These are phyloP conservation scores for Pseudopyrenochaeta lycopersici DNA, from an alignment of 2,329 filamentous ascomycete genomes.

Conservation along the genomic window DNA sequence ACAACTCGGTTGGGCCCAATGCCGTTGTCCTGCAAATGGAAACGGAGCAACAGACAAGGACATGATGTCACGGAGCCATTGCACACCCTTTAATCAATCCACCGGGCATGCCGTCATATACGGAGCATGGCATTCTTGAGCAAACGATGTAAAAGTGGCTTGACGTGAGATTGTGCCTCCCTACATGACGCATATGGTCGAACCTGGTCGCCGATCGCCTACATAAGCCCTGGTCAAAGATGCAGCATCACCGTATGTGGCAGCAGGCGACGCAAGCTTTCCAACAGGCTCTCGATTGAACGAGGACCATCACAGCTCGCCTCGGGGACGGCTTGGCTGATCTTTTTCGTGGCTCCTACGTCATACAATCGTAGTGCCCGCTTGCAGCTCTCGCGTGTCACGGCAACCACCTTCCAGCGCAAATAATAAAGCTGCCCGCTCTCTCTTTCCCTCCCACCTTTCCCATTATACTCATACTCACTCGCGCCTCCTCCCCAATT, in stretches of 20 bases:
- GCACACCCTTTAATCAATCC: too few relatives aligned
- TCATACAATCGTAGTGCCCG: conserved; percentile 3
- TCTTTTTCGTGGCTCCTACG: conserved; percentile 10
- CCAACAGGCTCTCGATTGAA: conserved; percentile 3
- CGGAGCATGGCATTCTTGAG: not conserved
- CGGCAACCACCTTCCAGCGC: conserved; percentile 22
- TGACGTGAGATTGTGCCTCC: not conserved
- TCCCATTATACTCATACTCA: conserved; percentile 27
- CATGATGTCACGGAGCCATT: not conserved
- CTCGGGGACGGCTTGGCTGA: conserved; percentile 1
- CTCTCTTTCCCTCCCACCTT: conserved; percentile 17
- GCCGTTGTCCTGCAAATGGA: not conserved
- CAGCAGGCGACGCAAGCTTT: not conserved
- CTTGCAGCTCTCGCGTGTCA: conserved; percentile 5
- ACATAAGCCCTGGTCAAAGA: not conserved
- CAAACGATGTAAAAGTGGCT: not conserved
- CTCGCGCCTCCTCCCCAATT: too few relatives aligned
- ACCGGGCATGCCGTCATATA: too few relatives aligned
- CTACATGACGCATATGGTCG: not conserved
- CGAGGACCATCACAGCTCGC: too few relatives aligned
- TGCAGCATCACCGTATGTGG: not conserved
- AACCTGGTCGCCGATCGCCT: conserved; percentile 5
- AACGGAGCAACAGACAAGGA: not conserved
- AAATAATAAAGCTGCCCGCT: conserved; percentile 31
- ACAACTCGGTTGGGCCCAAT: not conserved